Base-by-base conservation (phyloP, 2,329 filamentous ascomycete species). In the Fusarium abutilonis region DNA sequence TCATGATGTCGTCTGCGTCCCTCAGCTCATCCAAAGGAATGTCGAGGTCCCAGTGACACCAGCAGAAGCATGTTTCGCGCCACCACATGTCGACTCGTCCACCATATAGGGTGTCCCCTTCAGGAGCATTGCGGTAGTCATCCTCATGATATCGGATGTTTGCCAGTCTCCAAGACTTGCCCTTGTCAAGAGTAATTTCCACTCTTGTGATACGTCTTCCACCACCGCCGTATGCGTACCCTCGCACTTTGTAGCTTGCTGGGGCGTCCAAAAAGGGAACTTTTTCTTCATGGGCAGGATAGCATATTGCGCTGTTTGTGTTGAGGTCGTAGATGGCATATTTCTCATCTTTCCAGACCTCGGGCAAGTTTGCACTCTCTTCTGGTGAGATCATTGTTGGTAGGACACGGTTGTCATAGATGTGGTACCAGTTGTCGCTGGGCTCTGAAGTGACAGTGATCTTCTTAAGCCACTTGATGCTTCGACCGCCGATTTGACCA, bases 241-340 rank as follows among this genome's bases (percentile, higher is more conserved):
- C 93, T 65, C 83, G 86, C 10, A 89, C 81, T 6, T 80, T 85
- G 74, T 95, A 96, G 0, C 72, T 82, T 11, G 81, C 71, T 0
- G 78, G 74, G 1, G 78, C 78, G 7, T 78, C 77, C 0, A 76
- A 67, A 4, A 91, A 68, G 4, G 77, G 72, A 0, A 95, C 56
- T 29, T 77, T 80, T 74, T 96, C 91, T 41, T 92, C 84, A 64
- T 97, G 93, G 9, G 88, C 87, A 1, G 93, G 93, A 71, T 88
- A 91, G 35, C 86, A 92, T 36, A 88, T 89, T 6, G 90, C 92
- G 15, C 91, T 94, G 70, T 97, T 97, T 14, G 90, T 88, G 68
- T 90, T 96, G 9, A 97, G 83, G 68, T 97, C 93, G 73, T 97
- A 96, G 59, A 97, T 97, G 17, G 92, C 92, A 71, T 97, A 96